Conservation (phyloP, 352 stramenopile genomes). For the Elongisporangium senticosum region DNA sequence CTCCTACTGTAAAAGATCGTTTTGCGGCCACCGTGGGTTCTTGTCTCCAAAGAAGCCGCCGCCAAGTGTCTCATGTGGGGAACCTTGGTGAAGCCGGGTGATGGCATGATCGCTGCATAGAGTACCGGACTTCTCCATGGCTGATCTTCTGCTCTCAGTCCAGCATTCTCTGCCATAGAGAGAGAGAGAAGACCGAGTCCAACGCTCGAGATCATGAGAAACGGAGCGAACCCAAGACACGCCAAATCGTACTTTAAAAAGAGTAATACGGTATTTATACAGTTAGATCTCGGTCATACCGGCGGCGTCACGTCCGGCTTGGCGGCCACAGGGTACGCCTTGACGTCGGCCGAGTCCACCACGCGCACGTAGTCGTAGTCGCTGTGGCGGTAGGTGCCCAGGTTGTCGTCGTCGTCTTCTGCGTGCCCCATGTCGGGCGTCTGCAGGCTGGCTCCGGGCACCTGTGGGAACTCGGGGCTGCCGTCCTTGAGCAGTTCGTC, state of each 20-base stretch:
- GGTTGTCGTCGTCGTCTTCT: neutral
- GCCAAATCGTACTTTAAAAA: neutral
- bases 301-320: neutral
- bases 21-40: no score
- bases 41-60: no score
- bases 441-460: neutral
- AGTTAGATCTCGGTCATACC: neutral
- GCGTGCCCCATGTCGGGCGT: neutral
- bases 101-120: no score
- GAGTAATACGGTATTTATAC: neutral
- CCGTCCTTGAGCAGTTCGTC: constrained; percentile 8
- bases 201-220: no score
- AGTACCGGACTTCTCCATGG: no score
- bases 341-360: constrained; percentile 2
- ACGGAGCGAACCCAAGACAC: no score
- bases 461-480: neutral
- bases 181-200: no score
- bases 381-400: neutral
- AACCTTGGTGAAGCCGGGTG: no score
- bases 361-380: constrained; percentile 25
- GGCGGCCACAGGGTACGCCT: neutral
- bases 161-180: no score
- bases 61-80: no score
- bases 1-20: neutral
- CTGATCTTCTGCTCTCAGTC: no score